These are phyloP conservation scores for Glycine soja DNA, from an alignment of 306 rosid genomes.

Conservation along the genomic window DNA sequence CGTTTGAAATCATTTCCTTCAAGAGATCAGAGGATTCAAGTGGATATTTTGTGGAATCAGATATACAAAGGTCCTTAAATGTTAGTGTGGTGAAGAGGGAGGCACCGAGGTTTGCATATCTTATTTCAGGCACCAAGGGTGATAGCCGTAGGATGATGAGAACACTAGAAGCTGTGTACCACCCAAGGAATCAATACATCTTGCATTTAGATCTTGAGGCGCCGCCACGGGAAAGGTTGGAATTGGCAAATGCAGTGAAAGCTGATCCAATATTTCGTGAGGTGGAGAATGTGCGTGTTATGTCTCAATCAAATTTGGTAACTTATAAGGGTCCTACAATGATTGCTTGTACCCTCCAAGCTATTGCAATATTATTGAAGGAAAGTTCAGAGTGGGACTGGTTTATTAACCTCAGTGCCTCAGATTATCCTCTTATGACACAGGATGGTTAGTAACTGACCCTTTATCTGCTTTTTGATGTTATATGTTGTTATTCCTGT, in stretches of 20 bases:
- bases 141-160: constrained; percentile 96
- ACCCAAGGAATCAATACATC: constrained; percentile 90
- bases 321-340: constrained; percentile 98
- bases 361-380: constrained; percentile 85
- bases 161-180: constrained; percentile 90
- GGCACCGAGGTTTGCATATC: constrained; percentile 89
- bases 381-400: constrained; percentile 81
- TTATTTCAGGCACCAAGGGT: constrained; percentile 95
- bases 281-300: constrained; percentile 89
- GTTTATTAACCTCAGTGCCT: constrained; percentile 97
- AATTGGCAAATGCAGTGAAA: constrained; percentile 79
- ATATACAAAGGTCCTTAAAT: constrained; percentile 57
- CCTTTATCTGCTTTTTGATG: constrained; percentile 36
- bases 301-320: constrained; percentile 89
- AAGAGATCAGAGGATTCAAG: constrained; percentile 62
- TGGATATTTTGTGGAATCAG: constrained; percentile 79
- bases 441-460: constrained; percentile 81
- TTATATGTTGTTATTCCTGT: constrained; percentile 22
- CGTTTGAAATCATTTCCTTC: constrained; percentile 63
- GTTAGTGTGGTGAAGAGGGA: constrained; percentile 44
- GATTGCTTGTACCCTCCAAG: constrained; percentile 99
- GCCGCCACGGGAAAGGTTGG: constrained; percentile 98
- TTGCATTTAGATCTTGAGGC: constrained; percentile 99
- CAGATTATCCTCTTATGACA: constrained; percentile 96
- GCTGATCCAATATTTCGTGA: constrained; percentile 80